Evolutionary conservation across 139 green algal species (phyloP).

Genomic region (Pleodorina starrii): DNA sequence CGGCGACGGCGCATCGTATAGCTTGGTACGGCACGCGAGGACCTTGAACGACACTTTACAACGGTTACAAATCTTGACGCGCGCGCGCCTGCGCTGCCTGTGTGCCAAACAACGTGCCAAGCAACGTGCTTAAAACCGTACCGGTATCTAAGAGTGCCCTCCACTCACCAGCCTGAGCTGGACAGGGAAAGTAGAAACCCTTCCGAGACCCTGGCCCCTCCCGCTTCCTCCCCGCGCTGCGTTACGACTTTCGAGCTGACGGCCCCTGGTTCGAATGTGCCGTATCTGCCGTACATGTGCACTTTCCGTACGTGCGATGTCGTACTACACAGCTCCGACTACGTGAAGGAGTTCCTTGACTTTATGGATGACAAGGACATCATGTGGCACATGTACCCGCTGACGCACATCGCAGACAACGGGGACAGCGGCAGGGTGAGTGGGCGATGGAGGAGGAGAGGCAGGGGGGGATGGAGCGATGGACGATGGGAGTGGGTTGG

Average conservation of each 20-base stretch:
- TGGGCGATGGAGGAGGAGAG: no score
- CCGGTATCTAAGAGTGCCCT: neutral
- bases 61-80: no score
- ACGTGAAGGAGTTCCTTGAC: neutral
- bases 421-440: no score
- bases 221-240: neutral
- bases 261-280: neutral
- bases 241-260: neutral
- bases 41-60: no score
- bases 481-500: neutral
- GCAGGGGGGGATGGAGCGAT: no score
- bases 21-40: no score
- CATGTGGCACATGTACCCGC: slow-evolving; percentile 1
- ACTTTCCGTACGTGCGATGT: neutral
- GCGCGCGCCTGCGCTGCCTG: no score
- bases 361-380: slow-evolving; percentile 15
- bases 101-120: no score
- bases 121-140: neutral
- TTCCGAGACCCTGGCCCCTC: neutral
- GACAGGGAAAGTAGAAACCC: neutral
- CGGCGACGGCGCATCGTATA: neutral
- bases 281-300: no score
- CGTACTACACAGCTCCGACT: neutral
- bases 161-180: neutral
- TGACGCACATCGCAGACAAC: slow-evolving; percentile 17